Conservation (phyloP, 805 yeast species). For the Torulaspora microellipsoides region DNA sequence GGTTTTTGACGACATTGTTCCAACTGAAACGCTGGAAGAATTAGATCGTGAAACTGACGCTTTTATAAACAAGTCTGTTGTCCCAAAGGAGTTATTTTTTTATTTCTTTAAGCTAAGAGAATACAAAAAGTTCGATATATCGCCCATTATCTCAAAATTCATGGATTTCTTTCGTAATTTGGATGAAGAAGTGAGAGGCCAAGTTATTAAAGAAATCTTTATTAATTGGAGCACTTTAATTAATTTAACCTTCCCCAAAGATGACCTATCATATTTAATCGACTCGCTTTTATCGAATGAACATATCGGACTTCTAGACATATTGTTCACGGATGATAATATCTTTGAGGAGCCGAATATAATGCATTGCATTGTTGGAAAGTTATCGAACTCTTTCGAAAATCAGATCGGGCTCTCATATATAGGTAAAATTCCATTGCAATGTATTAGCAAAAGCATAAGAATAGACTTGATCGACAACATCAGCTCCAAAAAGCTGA, state of each 20-base stretch:
- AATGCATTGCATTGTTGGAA: constrained; percentile 29
- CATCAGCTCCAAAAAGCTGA: constrained; percentile 6
- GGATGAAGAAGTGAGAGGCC: constrained; percentile 1
- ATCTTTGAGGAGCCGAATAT: constrained; percentile 47
- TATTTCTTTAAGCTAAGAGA: constrained; percentile 50
- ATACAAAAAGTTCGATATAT: constrained; percentile 33
- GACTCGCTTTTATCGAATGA: constrained; percentile 27
- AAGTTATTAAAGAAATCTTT: constrained; percentile 31
- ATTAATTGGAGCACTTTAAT: constrained; percentile 54
- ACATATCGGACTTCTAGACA: constrained; percentile 16
- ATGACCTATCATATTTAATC: constrained; percentile 32
- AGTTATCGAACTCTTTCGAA: constrained; percentile 15
- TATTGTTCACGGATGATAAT: constrained; percentile 36
- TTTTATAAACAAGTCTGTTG: not conserved
- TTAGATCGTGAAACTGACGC: constrained; percentile 7
- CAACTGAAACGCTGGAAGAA: constrained; percentile 23
- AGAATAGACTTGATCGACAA: constrained; percentile 29
- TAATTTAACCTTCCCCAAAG: constrained; percentile 33
- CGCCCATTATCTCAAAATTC: constrained; percentile 20
- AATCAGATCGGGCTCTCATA: constrained; percentile 3
- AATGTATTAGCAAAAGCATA: constrained; percentile 40
- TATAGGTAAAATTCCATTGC: constrained; percentile 42
- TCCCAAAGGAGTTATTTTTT: constrained; percentile 28
- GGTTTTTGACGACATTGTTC: constrained; percentile 40
- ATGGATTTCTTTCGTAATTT: constrained; percentile 22